Evolutionary conservation across 371 early-diverging fungal species (phyloP).

Genomic region (Smittium mucronatum): DNA sequence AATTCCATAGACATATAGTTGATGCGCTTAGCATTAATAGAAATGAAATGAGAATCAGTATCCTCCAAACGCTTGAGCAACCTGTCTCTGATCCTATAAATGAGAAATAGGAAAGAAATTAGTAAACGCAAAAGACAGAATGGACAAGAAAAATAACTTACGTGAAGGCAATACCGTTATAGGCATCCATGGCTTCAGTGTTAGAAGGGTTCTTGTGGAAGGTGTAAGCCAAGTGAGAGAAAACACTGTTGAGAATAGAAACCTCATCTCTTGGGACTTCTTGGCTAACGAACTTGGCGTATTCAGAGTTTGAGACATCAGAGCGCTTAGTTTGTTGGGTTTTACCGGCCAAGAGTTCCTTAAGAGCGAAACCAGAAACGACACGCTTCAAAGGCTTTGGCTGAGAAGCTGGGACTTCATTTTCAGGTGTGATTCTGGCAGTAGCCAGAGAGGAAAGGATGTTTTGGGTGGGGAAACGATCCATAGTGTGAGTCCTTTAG

Average conservation of each 20-base stretch:
- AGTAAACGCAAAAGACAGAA: not conserved
- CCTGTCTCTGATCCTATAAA: constrained; percentile 60
- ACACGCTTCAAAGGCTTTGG: constrained; percentile 33
- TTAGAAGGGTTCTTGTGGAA: constrained; percentile 65
- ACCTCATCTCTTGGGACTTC: constrained; percentile 38
- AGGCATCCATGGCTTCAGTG: constrained; percentile 70
- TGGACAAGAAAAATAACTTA: constrained; percentile 18
- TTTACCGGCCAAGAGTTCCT: constrained; percentile 29
- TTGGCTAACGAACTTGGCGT: constrained; percentile 28
- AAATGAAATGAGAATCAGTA: constrained; percentile 59
- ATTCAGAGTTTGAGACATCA: constrained; percentile 22
- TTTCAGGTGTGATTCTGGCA: not conserved
- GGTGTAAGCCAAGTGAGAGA: constrained; percentile 65
- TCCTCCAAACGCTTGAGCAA: constrained; percentile 76
- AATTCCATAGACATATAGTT: constrained; percentile 92
- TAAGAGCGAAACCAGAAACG: constrained; percentile 33
- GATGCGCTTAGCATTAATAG: constrained; percentile 66
- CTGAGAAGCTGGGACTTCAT: not conserved
- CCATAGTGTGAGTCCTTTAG: too few species aligned
- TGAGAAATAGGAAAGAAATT: constrained; percentile 2
- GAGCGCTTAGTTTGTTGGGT: constrained; percentile 29
- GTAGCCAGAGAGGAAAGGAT: not conserved
- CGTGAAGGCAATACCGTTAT: constrained; percentile 72
- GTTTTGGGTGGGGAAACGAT: not conserved
- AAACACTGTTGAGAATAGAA: constrained; percentile 56